These are phyloP conservation scores for Leccinum subgranulosum DNA, from an alignment of 768 basidiomycete genomes.

Conservation along the genomic window DNA sequence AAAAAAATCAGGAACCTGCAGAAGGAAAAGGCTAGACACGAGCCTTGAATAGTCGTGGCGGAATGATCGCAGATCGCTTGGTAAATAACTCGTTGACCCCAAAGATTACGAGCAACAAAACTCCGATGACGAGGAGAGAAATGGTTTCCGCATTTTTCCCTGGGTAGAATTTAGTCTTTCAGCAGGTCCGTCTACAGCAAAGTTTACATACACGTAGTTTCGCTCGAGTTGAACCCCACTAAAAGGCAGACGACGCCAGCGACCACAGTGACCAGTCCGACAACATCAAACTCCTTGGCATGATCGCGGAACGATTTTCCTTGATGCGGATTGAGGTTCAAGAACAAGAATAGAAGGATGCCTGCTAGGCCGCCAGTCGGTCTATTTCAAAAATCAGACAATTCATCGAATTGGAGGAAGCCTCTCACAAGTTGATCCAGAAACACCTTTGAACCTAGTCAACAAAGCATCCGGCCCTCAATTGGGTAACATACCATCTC, in stretches of 20 bases:
- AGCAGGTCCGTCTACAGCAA: neutral
- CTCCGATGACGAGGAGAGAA: constrained; percentile 35
- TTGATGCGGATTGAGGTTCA: constrained; percentile 35
- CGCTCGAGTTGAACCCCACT: constrained; percentile 37
- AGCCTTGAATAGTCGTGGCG: constrained; percentile 37
- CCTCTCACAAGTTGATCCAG: constrained; percentile 34
- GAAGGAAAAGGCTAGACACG: neutral
- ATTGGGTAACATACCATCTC: constrained; percentile 34
- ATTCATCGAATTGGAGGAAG: neutral
- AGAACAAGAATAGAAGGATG: constrained; percentile 31
- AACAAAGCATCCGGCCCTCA: neutral
- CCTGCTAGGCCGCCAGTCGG: constrained; percentile 36
- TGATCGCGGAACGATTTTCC: constrained; percentile 31
- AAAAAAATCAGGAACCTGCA: neutral
- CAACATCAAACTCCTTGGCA: constrained; percentile 36
- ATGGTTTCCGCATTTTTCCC: constrained; percentile 35
- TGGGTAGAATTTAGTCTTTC: constrained; percentile 6
- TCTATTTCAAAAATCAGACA: constrained; percentile 14
- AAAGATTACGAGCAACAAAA: constrained; percentile 27
- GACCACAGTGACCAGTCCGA: constrained; percentile 36
- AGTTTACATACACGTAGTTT: constrained; percentile 28
- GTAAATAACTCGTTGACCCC: constrained; percentile 36
- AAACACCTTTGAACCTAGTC: constrained; percentile 30
- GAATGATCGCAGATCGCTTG: constrained; percentile 35
- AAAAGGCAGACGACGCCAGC: constrained; percentile 36